A percentile compares a stretch with the other conserved stretches of the same genome.
phyloP scores from a whole-genome alignment of 2,329 filamentous ascomycete species.

The Cytospora piceicola region DNA sequence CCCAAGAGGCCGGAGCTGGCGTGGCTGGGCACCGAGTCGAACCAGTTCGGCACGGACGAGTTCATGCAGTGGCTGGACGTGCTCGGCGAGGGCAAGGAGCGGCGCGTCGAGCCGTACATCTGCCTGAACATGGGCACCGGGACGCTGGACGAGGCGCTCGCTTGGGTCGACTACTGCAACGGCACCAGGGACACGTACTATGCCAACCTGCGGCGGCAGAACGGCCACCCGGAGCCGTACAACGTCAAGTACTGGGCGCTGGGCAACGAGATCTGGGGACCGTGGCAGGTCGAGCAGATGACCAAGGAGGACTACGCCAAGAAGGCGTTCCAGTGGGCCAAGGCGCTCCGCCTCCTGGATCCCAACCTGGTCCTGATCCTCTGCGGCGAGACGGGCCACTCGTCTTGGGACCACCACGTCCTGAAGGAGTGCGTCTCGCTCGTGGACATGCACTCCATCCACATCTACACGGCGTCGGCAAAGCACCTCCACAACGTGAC shows the following conservation, averaged over 20 bases:
- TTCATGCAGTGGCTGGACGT: slow-evolving; percentile 81
- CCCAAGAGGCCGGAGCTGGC: slow-evolving; percentile 73
- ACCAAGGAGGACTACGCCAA: slow-evolving; percentile 72
- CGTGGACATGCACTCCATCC: slow-evolving; percentile 82
- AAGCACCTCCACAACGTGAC: slow-evolving; percentile 56
- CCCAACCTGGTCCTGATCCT: slow-evolving; percentile 71
- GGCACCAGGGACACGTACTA: slow-evolving; percentile 77
- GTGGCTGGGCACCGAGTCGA: slow-evolving; percentile 77
- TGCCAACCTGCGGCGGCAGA: slow-evolving; percentile 75
- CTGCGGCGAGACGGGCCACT: slow-evolving; percentile 72
- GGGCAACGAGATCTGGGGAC: slow-evolving; percentile 74
- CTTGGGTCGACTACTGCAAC: slow-evolving; percentile 88
- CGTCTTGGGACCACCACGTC: slow-evolving; percentile 74
- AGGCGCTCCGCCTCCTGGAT: slow-evolving; percentile 72
- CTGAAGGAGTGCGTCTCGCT: slow-evolving; percentile 69
- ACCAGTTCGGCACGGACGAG: slow-evolving; percentile 83
- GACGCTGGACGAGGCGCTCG: slow-evolving; percentile 60
- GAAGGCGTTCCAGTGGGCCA: slow-evolving; percentile 72
- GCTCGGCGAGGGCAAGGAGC: slow-evolving; percentile 62
- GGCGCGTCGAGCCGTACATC: slow-evolving; percentile 76
- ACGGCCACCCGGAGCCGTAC: slow-evolving; percentile 78
- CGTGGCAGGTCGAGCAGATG: slow-evolving; percentile 70
- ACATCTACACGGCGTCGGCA: slow-evolving; percentile 71
- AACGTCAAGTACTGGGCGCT: slow-evolving; percentile 85
- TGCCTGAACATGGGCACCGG: slow-evolving; percentile 83